phyloP scores from a whole-genome alignment of 2,329 filamentous ascomycete species.

The Sporothrix curviconia region DNA sequence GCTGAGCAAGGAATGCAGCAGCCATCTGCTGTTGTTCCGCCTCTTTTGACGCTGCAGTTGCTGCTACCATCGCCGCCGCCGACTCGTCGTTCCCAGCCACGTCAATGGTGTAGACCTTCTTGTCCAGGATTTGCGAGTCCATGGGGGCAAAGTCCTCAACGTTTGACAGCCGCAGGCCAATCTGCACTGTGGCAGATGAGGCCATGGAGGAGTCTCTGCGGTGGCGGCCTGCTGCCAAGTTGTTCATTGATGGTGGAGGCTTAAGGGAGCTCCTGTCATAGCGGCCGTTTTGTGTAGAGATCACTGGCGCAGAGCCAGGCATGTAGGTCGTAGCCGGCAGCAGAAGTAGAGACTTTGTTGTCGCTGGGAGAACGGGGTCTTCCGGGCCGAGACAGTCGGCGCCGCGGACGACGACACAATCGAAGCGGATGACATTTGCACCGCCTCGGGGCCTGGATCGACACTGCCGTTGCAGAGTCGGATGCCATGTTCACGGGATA shows the following conservation, averaged over 20 bases:
- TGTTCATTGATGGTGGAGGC: constrained; percentile 39
- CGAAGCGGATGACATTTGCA: constrained; percentile 24
- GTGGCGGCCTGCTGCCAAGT: constrained; percentile 38
- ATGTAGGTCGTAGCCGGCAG: constrained; percentile 45
- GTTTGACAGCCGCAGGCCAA: constrained; percentile 61
- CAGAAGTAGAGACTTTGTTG: constrained; percentile 29
- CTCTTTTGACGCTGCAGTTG: not conserved
- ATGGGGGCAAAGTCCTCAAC: constrained; percentile 43
- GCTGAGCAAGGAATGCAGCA: not conserved
- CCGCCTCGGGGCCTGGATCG: constrained; percentile 26
- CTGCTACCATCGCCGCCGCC: not conserved
- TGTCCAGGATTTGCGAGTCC: constrained; percentile 26
- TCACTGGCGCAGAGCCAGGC: constrained; percentile 17
- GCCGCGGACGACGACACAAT: not conserved
- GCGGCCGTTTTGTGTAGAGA: constrained; percentile 2
- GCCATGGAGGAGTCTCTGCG: constrained; percentile 54
- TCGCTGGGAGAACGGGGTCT: constrained; percentile 34
- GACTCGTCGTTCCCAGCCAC: constrained; percentile 10
- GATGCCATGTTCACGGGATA: constrained; percentile 18
- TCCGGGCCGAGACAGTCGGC: constrained; percentile 23
- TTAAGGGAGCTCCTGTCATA: constrained; percentile 27
- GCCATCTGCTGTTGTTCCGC: not conserved
- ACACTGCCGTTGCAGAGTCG: not conserved
- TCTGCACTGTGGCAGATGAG: constrained; percentile 64
- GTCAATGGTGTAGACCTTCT: constrained; percentile 33